Evolutionary conservation across 805 yeast genomes (phyloP), one percentile per base, ranked within the genome.

Genomic region (Danielozyma ontarioensis): DNA sequence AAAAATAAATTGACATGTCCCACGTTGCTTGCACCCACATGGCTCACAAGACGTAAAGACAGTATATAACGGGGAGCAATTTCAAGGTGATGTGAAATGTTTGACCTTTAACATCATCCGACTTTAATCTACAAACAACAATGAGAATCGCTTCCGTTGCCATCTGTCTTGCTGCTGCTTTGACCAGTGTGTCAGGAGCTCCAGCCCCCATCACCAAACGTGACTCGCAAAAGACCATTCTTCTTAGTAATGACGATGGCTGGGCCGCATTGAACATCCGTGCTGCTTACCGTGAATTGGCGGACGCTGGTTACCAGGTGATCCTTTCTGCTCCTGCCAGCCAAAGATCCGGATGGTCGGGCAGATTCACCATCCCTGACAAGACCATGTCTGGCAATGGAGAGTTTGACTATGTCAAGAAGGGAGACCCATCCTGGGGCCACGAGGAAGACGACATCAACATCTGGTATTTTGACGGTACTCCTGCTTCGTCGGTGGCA

Each of bases 231-330:
- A 64, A 64, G 43, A 68, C 70, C 49, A 68, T 71, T 39, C 50
- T 74, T 14, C 57, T 73, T 25, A 67, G 79, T 39, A 74, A 76
- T 45, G 81, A 76, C 46, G 81, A 76, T 42, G 69, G 74, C 13
- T 76, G 76, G 74, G 72, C 70, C 3, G 57, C 78, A 4, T 70
- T 79, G 30, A 73, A 73, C 47, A 71, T 76, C 48, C 68, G 80
- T 49, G 76, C 80, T 12, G 53, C 74, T 10, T 76, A 74, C 64
- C 53, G 65, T 32, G 72, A 60, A 23, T 62, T 73, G 40, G 10
- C 36, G 35, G 31, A 12, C 5, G 50, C 48, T n/a, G 50, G 50
- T 6, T 41, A 46, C 37, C 39, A 46, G 21, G 50, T 46, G 29
- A 35, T 46, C 21, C 17, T 46, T 40, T 45, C 41, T 13, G 48